Base-by-base conservation (phyloP, 2,329 filamentous ascomycete genomes). In the Bretziella fagacearum region DNA sequence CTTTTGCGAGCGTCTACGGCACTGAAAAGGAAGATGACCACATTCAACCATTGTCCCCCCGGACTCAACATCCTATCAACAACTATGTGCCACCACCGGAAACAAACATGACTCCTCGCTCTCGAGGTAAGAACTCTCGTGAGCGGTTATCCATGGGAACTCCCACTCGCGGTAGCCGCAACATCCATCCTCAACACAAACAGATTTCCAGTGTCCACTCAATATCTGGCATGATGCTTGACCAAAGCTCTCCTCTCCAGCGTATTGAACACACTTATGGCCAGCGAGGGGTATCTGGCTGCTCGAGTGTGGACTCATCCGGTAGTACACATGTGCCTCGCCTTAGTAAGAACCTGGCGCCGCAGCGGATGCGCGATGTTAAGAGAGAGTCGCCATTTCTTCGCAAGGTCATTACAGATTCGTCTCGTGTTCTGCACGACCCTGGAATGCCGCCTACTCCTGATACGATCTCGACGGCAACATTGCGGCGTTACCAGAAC, bases 1-100 rank as follows among this genome's bases (percentile, higher is more conserved):
- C 77, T 0, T 80, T 81, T 54, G 54, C 71, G 18, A 81, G 77
- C 53, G 64, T 81, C 0, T 81, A 81, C 47, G 77, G 76, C 2
- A 29, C 37, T 26, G 49, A 47, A 18, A 46, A 41, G 29, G 30
- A 39, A 29, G 27, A 40, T 10, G 29, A 43, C 3, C 35, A 36
- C 26, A 50, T 39, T 17, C 44, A 42, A 20, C 36, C 45, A 13
- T 33, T 23, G 8, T 8, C 45, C 5, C 27, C 40, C 23, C 27
- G 39, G 7, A 43, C 15, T 18, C 40, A 43, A 15, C 26, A 43
- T 22, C 8, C 29, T 22, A 15, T 30, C 36, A 32, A 33, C 10
- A 23, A 17, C 18, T 30, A 15, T 30, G 27, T 17, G 2, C 22
- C 22, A 18, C 13, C n/a, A 20, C 40, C 39, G 6, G 18, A 35